A percentile compares a stretch with the other conserved stretches of the same genome.
Evolutionary conservation across 371 early-diverging fungal genomes (phyloP).

Genomic region (Choanephora cucurbitarum): DNA sequence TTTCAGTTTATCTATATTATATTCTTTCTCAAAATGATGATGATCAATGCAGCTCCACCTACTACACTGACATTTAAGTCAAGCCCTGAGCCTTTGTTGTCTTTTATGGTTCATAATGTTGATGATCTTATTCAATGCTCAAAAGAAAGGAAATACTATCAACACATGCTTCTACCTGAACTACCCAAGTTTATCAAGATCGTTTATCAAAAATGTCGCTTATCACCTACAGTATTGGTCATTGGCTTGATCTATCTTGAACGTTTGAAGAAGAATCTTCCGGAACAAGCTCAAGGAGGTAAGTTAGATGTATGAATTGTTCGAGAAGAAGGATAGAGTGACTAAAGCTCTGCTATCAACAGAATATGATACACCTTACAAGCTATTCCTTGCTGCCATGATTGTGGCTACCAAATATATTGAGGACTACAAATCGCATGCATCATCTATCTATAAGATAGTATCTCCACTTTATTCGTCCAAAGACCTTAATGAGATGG

Average conservation of each 20-base stretch:
- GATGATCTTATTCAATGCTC: constrained; percentile 38
- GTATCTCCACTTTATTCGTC: constrained; percentile 55
- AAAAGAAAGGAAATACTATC: constrained; percentile 30
- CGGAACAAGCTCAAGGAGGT: constrained; percentile 64
- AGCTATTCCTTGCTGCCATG: constrained; percentile 71
- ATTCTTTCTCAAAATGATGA: constrained; percentile 13
- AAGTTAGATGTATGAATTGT: neutral
- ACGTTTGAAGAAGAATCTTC: constrained; percentile 61
- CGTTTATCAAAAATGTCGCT: constrained; percentile 39
- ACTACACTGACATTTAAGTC: constrained; percentile 24
- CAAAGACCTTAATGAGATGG: constrained; percentile 60
- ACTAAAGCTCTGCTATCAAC: neutral
- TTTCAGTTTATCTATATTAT: constrained; percentile 1
- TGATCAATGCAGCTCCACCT: constrained; percentile 12
- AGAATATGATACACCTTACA: constrained; percentile 75
- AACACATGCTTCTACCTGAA: constrained; percentile 37
- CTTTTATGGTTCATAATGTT: constrained; percentile 34
- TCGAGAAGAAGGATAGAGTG: neutral
- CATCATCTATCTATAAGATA: constrained; percentile 31
- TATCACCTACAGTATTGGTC: constrained; percentile 53
- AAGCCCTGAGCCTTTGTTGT: constrained; percentile 38
- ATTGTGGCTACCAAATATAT: constrained; percentile 70
- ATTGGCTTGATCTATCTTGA: constrained; percentile 73
- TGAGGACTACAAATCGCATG: constrained; percentile 56
- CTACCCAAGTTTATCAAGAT: constrained; percentile 39